A percentile compares a stretch with the other conserved stretches of the same genome.
phyloP scores from a whole-genome alignment of 2,329 filamentous ascomycete species.

The Blastomyces parvus region DNA sequence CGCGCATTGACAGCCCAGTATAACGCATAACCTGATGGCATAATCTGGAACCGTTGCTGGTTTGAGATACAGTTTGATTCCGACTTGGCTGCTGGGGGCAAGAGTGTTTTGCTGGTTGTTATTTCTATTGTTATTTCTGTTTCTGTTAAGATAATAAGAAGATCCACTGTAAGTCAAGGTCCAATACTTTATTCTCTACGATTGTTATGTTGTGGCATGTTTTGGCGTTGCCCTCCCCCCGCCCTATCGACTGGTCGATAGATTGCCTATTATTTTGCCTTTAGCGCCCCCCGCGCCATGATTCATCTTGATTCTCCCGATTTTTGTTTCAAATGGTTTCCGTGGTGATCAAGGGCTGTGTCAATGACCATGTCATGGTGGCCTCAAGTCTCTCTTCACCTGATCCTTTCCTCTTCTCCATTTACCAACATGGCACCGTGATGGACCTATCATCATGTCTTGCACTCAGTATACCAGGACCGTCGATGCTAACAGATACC shows the following conservation, averaged over 20 bases:
- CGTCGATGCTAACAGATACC: constrained; percentile 21
- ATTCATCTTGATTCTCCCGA: neutral
- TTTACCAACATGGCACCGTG: too few species aligned
- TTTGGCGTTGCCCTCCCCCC: neutral
- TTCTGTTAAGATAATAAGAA: neutral
- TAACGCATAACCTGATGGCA: neutral
- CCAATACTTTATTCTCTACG: neutral
- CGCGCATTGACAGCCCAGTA: neutral
- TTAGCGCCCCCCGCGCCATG: neutral
- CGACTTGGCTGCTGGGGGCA: neutral
- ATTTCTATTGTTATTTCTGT: neutral
- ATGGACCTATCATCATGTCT: neutral
- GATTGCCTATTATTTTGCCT: neutral
- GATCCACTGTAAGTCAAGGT: neutral
- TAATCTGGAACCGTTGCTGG: neutral
- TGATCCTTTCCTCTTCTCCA: neutral
- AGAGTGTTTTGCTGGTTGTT: neutral
- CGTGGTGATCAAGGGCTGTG: neutral
- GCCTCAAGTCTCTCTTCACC: neutral
- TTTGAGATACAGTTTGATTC: neutral
- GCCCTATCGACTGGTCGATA: neutral
- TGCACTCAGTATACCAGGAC: neutral
- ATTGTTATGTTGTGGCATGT: neutral
- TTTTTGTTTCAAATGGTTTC: constrained; percentile 6
- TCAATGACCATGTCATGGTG: neutral